phyloP scores from a whole-genome alignment of 2,329 filamentous ascomycete species.

The Paecilomyces fulvus region DNA sequence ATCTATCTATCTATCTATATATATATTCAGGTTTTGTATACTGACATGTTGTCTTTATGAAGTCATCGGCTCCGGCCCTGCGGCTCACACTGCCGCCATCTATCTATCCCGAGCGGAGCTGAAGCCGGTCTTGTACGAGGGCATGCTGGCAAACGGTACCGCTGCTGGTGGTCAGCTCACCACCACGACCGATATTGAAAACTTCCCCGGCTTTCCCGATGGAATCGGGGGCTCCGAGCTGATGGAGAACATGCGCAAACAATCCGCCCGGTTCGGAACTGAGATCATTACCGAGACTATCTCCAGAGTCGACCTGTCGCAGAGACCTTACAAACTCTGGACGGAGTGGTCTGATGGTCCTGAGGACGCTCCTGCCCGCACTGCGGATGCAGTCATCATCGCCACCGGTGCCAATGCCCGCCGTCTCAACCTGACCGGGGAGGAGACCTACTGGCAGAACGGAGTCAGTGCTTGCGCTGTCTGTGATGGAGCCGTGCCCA shows the following conservation, averaged over 20 bases:
- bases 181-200: constrained; percentile 96
- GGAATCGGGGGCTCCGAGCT: constrained; percentile 79
- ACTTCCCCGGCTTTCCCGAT: constrained; percentile 90
- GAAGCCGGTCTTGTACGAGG: constrained; percentile 92
- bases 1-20: no score
- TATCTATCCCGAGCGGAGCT: constrained; percentile 93
- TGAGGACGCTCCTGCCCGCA: constrained; percentile 64
- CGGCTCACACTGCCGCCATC: constrained; percentile 93
- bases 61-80: constrained; percentile 90
- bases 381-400: constrained; percentile 85
- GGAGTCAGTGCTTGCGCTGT: constrained; percentile 95
- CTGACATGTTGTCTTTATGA: background rate
- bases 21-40: constrained; percentile 25
- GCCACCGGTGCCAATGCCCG: constrained; percentile 91
- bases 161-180: constrained; percentile 94
- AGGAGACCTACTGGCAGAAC: constrained; percentile 95
- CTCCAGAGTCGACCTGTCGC: constrained; percentile 72
- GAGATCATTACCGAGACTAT: constrained; percentile 87
- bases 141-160: constrained; percentile 94
- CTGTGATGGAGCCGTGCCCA: constrained; percentile 92
- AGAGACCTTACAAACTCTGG: constrained; percentile 85
- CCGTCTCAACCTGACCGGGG: constrained; percentile 71
- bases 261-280: constrained; percentile 88
- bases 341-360: constrained; percentile 73
- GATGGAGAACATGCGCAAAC: constrained; percentile 92